These are phyloP conservation scores for Daedalea quercina DNA, from an alignment of 768 basidiomycete species.

Conservation along the genomic window DNA sequence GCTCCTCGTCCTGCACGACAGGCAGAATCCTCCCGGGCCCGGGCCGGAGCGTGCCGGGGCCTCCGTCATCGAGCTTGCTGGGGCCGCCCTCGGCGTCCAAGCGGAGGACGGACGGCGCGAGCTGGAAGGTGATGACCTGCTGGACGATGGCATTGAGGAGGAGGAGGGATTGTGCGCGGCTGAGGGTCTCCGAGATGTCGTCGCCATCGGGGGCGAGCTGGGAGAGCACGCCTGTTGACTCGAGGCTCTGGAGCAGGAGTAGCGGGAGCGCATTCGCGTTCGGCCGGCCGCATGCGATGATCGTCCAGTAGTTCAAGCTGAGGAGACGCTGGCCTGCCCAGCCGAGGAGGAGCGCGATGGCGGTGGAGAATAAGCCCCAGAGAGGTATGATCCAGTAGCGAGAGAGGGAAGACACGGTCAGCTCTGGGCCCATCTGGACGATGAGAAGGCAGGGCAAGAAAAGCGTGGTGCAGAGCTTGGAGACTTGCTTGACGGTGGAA, in stretches of 20 bases:
- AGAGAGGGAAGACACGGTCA: conserved; percentile 16
- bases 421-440: conserved; percentile 23
- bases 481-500: conserved; percentile 18
- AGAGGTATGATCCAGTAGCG: conserved; percentile 21
- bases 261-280: conserved; percentile 24
- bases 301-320: conserved; percentile 21
- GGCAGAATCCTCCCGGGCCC: conserved; percentile 12
- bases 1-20: conserved; percentile 20
- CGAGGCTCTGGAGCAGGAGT: conserved; percentile 21
- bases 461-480: conserved; percentile 20
- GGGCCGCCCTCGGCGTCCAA: conserved; percentile 14
- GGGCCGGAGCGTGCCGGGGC: conserved; percentile 7
- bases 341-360: conserved; percentile 21
- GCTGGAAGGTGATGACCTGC: conserved; percentile 23
- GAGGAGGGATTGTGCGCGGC: conserved; percentile 20
- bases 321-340: conserved; percentile 17
- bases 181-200: conserved; percentile 8
- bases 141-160: conserved; percentile 25
- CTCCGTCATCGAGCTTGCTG: conserved; percentile 8
- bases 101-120: conserved; percentile 18
- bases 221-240: conserved; percentile 20
- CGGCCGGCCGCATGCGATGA: conserved; percentile 23
- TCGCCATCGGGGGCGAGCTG: conserved; percentile 14
- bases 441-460: conserved; percentile 26
- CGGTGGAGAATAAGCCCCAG: conserved; percentile 21